Base-by-base conservation (phyloP, 148 eudicot species). In the Heliosperma pusillum region DNA sequence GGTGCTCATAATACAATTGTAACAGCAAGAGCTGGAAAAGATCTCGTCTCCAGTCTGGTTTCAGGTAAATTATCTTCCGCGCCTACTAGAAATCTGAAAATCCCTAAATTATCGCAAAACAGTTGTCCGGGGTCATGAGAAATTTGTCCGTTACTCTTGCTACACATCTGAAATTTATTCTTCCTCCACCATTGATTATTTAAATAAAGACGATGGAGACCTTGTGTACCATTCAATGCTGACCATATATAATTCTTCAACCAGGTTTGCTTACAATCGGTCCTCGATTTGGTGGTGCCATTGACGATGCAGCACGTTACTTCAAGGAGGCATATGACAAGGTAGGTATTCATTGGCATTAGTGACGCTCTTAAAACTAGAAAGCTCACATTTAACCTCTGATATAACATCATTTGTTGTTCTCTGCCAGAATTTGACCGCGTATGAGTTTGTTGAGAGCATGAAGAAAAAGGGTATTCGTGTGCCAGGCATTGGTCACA, bases 391-490 rank as follows among this genome's bases (percentile, higher is more conserved):
- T 24, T 15, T 10, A 17, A 15, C 59, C 33, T 73, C 44, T 76
- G 33, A 72, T 59, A 16, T 25, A 19, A 57, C n/a, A 58, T 71
- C 72, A 20, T 26, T 66, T 59, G 50, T 15, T 69, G 50, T 80
- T 71, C 68, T 25, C 22, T 82, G 57, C 64, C 89, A 95, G 98
- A 80, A 83, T 83, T 90, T 95, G 78, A 84, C 96, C 4, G 89
- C 98, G 33, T 95, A 92, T 78, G 93, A 95, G 83, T 95, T 92
- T 77, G 98, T 95, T 4, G 98, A 95, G 82, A 80, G 89, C 79
- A 95, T 95, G 98, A 95, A 95, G 89, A 95, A 92, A 88, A 92
- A 90, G 85, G 98, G 98, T 47, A 95, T 95, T 77, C 97, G 98
- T 81, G 98, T 95, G 73, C 98, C 98, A 64, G 98, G 98, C 73